Conservation (phyloP, 345 rosid species). For the Salix arbutifolia region DNA sequence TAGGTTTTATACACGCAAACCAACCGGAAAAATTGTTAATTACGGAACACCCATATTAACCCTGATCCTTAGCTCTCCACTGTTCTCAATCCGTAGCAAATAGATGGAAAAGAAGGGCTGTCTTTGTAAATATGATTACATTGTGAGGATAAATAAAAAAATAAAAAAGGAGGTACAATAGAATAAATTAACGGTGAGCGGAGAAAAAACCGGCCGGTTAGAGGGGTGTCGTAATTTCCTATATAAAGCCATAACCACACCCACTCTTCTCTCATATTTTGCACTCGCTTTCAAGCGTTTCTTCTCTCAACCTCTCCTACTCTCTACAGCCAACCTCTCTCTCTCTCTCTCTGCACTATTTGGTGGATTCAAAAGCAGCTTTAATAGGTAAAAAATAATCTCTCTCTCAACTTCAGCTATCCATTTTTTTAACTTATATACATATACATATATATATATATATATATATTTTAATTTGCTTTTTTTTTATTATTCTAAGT, state of each 20-base stretch:
- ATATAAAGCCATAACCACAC: slow-evolving; percentile 40
- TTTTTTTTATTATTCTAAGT: neutral
- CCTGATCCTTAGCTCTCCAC: neutral
- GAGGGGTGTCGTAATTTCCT: slow-evolving; percentile 41
- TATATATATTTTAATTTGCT: neutral
- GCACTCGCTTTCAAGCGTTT: neutral
- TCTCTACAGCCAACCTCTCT: slow-evolving; percentile 17
- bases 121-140: neutral
- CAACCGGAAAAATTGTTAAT: neutral
- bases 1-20: slow-evolving; percentile 17
- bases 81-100: neutral
- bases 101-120: neutral
- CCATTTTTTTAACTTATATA: neutral
- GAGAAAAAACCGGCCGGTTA: slow-evolving; percentile 37
- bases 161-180: neutral
- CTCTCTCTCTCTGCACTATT: slow-evolving; percentile 14
- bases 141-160: slow-evolving; percentile 10
- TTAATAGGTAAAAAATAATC: slow-evolving; percentile 30
- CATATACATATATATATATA: too few species aligned
- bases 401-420: slow-evolving; percentile 11
- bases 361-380: slow-evolving; percentile 15
- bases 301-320: neutral
- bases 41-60: neutral
- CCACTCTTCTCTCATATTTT: slow-evolving; percentile 5
- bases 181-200: slow-evolving; percentile 26